Evolutionary conservation across 2,329 filamentous ascomycete genomes (phyloP), one percentile per base, ranked within the genome.

Genomic region (Didymella glomerata): DNA sequence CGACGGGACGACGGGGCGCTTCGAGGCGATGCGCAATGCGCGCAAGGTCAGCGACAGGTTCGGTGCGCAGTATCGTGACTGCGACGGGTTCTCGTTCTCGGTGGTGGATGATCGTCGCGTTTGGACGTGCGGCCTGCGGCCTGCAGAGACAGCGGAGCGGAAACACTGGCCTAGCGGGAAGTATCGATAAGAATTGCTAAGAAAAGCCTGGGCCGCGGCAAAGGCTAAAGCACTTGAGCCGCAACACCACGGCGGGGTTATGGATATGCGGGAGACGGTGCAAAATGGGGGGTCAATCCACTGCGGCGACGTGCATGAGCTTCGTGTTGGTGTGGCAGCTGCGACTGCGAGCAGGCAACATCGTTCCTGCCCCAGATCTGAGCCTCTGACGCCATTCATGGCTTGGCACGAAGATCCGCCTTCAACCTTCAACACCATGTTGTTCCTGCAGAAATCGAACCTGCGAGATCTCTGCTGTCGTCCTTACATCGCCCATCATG

Each of bases 131-230:
- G 54, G 48, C 41, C 48, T 63, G 49, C 61, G 54, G 48, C 41
- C 48, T 52, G 44, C 54, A 58, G 45, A 53, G 55, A 58, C 54
- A 57, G 54, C 49, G 56, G 56, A 49, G 49, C 56, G 49, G 56
- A 54, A 54, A 49, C 41, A 13, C 22, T 28, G 32, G 32, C 14
- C 28, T 42, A 45, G 57, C 51, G 48, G 36, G 20, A 27, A 38
- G 45, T 54, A 66, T 65, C 65, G 66, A 68, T 68, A 68, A 67
- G 56, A 40, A 32, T 24, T 45, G 49, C 56, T 59, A 59, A 59
- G 46, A 47, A 59, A 54, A 59, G 56, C 56, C 55, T 59, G 40
- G 56, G 10, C 56, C 56, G 50, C 50, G 50, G 50, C 50, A 50
- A 46, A 59, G 50, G 47, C 50, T 59, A 34, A 46, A 22, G 46